Conservation (phyloP, 1,139 yeast genomes). For the Meyerozyma guilliermondii region DNA sequence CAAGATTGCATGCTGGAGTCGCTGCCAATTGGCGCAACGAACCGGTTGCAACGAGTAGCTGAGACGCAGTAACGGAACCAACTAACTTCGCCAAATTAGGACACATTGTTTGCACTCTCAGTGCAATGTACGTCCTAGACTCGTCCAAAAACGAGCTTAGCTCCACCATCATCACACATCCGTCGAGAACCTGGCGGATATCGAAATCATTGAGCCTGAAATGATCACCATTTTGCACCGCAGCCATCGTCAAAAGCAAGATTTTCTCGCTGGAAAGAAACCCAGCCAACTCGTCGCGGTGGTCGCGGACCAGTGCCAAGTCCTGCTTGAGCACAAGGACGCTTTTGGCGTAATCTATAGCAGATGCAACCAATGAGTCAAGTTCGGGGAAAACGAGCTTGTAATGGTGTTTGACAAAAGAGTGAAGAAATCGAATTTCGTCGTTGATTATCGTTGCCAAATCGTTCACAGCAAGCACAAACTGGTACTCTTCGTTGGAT, state of each 20-base stretch:
- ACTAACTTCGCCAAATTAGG: constrained; percentile 76
- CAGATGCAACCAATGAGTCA: constrained; percentile 56
- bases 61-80: constrained; percentile 73
- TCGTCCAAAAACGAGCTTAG: constrained; percentile 39
- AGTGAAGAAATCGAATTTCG: constrained; percentile 50
- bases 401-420: constrained; percentile 51
- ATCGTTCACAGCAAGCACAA: constrained; percentile 53
- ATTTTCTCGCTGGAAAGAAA: constrained; percentile 60
- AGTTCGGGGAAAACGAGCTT: constrained; percentile 67
- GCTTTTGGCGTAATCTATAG: constrained; percentile 58
- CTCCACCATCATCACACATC: constrained; percentile 45
- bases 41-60: constrained; percentile 64
- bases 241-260: constrained; percentile 71
- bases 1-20: constrained; percentile 80
- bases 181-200: constrained; percentile 33
- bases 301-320: constrained; percentile 26
- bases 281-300: constrained; percentile 31
- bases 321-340: constrained; percentile 51
- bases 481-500: constrained; percentile 38
- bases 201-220: constrained; percentile 27
- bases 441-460: constrained; percentile 49
- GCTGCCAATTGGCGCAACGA: constrained; percentile 64
- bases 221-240: constrained; percentile 31
- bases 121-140: constrained; percentile 53
- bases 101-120: constrained; percentile 55